Evolutionary conservation across 2,329 filamentous ascomycete species (phyloP), one percentile per base, ranked within the genome.

Genomic region (Hysterium pulicare): DNA sequence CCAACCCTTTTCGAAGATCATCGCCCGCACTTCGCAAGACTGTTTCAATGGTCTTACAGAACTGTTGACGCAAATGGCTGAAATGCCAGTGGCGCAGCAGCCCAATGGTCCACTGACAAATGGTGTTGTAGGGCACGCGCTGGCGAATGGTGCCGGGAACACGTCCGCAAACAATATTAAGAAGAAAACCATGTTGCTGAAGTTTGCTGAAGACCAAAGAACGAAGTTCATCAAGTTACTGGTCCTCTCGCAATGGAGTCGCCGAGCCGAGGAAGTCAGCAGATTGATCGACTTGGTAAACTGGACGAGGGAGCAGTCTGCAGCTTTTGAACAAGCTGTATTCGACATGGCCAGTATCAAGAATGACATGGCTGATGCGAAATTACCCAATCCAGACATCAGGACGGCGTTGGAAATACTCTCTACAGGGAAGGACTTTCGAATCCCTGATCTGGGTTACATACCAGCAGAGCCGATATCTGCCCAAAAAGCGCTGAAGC

Each of bases 181-280:
- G 36, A 95, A 95, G 70, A 96, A 95, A 68, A 70, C 80, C 21
- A 69, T 75, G 26, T 66, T 96, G 40, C 68, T 95, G 45, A 81
- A 86, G 33, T 95, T 93, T 69, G 82, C 86, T 7, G 84, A 91
- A 62, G 79, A 82, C 17, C 81, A 86, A 58, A 84, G 95, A 59
- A 82, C 84, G 22, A 89, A 88, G 70, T 97, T 94, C 75, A 88
- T 95, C 64, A 97, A 98, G 70, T 80, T 90, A 6, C 75, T 96
- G 16, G 89, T 98, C 17, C 83, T 98, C 35, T 83, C 86, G 2
- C 86, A 93, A 68, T 98, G 93, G 93, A 87, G 86, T 61, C 79
- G 86, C 58, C 84, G 87, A 63, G 82, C 85, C 24, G 77, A 82
- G 30, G 82, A 86, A 54, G 87, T 97, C 54, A 86, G 85, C 70